Evolutionary conservation across 2,329 filamentous ascomycete species (phyloP).

Genomic region (Botrytis cinerea): DNA sequence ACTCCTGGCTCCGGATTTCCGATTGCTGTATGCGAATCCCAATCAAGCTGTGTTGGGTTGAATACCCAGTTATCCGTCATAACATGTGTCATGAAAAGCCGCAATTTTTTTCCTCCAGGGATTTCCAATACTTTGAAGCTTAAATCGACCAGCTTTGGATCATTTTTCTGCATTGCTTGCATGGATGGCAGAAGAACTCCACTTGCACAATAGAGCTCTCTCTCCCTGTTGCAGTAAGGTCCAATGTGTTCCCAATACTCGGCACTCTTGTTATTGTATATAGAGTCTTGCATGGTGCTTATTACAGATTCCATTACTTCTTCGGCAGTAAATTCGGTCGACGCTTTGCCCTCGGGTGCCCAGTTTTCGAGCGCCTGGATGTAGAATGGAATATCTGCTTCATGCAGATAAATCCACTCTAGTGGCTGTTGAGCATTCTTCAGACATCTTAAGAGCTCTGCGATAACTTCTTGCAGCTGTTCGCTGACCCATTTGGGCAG

Average conservation of each 20-base stretch:
- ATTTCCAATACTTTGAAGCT: background rate
- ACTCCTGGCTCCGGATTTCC: no score
- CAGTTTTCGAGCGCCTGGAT: constrained; percentile 6
- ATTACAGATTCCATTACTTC: background rate
- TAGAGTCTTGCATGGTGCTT: background rate
- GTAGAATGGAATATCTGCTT: constrained; percentile 1
- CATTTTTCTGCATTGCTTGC: background rate
- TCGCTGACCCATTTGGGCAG: background rate
- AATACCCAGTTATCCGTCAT: background rate
- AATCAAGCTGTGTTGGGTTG: background rate
- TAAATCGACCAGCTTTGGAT: background rate
- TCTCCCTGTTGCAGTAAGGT: background rate
- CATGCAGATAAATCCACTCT: background rate
- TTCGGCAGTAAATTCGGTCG: background rate
- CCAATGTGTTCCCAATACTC: background rate
- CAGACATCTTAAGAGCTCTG: background rate
- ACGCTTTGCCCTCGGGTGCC: background rate
- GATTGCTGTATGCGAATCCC: background rate
- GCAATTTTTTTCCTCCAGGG: background rate
- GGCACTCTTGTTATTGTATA: background rate
- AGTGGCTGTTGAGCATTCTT: background rate
- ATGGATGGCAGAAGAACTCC: background rate
- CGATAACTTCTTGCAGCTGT: constrained; percentile 7
- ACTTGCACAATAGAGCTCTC: background rate
- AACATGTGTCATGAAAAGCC: background rate